Base-by-base conservation (phyloP, 495 filamentous ascomycete species). In the Alectoria sarmentosa region DNA sequence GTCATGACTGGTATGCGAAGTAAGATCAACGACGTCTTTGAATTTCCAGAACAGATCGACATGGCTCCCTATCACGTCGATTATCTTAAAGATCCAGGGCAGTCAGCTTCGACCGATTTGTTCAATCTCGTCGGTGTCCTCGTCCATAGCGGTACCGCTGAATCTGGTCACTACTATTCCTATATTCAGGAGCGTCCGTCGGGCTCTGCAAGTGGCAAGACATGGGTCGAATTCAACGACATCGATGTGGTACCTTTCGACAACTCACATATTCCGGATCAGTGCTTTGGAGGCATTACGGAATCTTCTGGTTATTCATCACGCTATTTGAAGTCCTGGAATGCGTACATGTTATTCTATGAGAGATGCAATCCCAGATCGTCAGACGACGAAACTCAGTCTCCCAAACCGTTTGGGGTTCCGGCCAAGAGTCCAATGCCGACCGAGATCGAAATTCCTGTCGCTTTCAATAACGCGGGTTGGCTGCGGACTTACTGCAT, bases 291-390 rank as follows among this genome's bases (percentile, higher is more conserved):
- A 49, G 94, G 94, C 8, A 76, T 80, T 37, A 44, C 68, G 8
- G 72, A 81, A 72, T 60, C 78, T 77, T 68, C 76, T 65, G 44
- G 75, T 65, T 76, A 82, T 68, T 58, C 70, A 71, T 66, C 76
- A 23, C 76, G 74, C 0, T 76, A 76, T 61, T 83, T 85, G 61
- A 96, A 94, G 72, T 79, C 80, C 11, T 92, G 86, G 77, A 95
- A 88, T 74, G 94, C 92, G 23, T 99, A 99, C 70, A 96, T 98
- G 91, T 81, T 99, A 46, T 97, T 99, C 76, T 99, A 98, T 71
- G 89, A 96, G 72, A 83, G 94, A 63, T 85, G 87, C 7, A 85
- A 88, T 2, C 84, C 83, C 17, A 78, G 90, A 63, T 79, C 83
- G 7, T 65, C 71, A 10, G 70, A 72, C 19, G 71, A 69, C 39